These are phyloP conservation scores for Fusarium albosuccineum DNA, from an alignment of 2,329 filamentous ascomycete genomes.

Conservation along the genomic window DNA sequence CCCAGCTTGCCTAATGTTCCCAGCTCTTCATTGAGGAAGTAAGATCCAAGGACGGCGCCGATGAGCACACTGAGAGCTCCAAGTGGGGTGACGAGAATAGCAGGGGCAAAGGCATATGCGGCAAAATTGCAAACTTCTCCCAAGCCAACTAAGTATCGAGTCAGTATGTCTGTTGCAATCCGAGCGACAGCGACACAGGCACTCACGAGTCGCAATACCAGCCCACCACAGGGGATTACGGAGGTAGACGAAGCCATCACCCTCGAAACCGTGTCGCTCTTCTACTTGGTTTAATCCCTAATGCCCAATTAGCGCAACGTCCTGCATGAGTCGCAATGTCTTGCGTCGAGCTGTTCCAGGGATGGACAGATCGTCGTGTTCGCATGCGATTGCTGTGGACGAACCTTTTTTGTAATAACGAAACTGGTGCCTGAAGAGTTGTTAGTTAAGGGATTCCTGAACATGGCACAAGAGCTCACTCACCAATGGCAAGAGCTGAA, in stretches of 20 bases:
- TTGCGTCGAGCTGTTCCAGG: background rate
- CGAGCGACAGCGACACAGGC: background rate
- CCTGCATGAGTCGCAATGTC: background rate
- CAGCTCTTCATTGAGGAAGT: conserved; percentile 91
- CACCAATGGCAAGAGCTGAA: conserved; percentile 83
- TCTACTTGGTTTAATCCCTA: conserved; percentile 91
- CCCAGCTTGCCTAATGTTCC: conserved; percentile 94
- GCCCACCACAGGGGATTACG: conserved; percentile 98
- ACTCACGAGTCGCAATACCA: conserved; percentile 87
- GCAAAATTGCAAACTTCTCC: conserved; percentile 98
- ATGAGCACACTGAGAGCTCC: conserved; percentile 96
- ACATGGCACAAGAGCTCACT: conserved; percentile 43
- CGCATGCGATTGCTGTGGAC: conserved; percentile 18
- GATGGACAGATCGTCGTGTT: background rate
- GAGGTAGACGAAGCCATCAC: conserved; percentile 94
- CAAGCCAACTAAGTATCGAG: conserved; percentile 75
- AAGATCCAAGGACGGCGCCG: conserved; percentile 92
- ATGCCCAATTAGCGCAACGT: conserved; percentile 24
- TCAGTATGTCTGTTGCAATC: conserved; percentile 33
- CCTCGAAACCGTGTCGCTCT: conserved; percentile 94
- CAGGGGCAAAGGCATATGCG: conserved; percentile 97
- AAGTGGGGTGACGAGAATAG: conserved; percentile 96
- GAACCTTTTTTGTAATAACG: conserved; percentile 98
- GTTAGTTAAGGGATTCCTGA: conserved; percentile 34
- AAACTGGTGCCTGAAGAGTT: conserved; percentile 83